phyloP scores from a whole-genome alignment of 352 stramenopile genomes.

The Globisporangium rhizosaccharum region DNA sequence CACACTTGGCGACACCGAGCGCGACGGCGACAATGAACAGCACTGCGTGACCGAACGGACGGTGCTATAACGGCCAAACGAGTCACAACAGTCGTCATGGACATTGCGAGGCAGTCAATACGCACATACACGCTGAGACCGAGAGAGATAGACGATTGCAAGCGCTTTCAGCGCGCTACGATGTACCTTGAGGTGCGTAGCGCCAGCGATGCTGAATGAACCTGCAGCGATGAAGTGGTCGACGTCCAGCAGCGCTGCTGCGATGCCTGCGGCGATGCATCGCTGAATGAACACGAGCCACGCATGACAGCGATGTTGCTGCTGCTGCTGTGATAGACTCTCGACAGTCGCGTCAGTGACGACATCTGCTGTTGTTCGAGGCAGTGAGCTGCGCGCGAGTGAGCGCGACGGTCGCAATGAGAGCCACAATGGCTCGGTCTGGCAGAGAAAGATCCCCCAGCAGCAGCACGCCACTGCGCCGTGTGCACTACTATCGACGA shows the following conservation, averaged over 20 bases:
- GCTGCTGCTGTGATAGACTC: conserved; percentile 3
- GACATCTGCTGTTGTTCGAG: conserved; percentile 1
- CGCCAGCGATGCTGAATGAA: conserved; percentile 43
- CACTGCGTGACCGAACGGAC: conserved; percentile 62
- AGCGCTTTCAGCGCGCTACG: too few relatives aligned
- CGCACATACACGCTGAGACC: not conserved
- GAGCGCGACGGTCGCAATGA: not conserved
- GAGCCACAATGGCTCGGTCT: conserved; percentile 11
- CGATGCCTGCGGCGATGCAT: conserved; percentile 32
- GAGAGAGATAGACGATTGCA: not conserved
- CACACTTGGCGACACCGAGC: conserved; percentile 31
- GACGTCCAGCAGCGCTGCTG: conserved; percentile 47
- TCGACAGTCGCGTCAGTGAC: not conserved
- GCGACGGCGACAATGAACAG: conserved; percentile 55
- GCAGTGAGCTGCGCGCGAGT: conserved; percentile 4
- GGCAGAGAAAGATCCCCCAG: conserved; percentile 58
- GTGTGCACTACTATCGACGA: conserved; percentile 62
- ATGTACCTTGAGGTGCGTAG: conserved; percentile 43
- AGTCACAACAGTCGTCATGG: not conserved
- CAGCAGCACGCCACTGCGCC: conserved; percentile 45
- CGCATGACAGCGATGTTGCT: not conserved
- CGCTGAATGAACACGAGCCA: conserved; percentile 31
- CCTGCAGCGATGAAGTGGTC: conserved; percentile 72
- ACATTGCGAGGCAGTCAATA: not conserved
- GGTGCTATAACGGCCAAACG: conserved; percentile 11